These are phyloP conservation scores for Colletotrichum chlorophyti DNA, from an alignment of 2,329 filamentous ascomycete species.

Conservation along the genomic window DNA sequence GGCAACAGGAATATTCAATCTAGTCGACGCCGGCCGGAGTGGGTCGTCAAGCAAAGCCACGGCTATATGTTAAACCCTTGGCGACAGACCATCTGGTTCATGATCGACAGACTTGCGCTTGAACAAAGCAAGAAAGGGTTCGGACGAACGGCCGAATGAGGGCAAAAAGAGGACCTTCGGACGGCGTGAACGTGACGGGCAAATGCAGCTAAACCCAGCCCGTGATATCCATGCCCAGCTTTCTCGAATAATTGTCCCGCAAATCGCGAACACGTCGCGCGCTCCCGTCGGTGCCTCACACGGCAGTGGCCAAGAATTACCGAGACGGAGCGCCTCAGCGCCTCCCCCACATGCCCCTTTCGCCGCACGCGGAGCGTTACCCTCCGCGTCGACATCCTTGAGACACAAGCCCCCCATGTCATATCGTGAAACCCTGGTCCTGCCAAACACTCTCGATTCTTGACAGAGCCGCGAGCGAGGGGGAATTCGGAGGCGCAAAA, in stretches of 20 bases:
- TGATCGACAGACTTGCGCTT: not conserved
- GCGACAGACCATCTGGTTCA: not conserved
- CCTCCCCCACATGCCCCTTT: not conserved
- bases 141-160: not conserved
- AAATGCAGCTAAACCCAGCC: not conserved
- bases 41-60: not conserved
- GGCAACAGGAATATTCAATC: not conserved
- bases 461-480: not conserved
- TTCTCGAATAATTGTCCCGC: not conserved
- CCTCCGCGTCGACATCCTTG: constrained; percentile 7
- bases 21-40: constrained; percentile 3
- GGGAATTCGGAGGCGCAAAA: constrained; percentile 12
- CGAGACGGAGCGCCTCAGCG: not conserved
- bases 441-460: not conserved
- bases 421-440: not conserved
- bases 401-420: constrained; percentile 10
- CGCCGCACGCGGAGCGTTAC: constrained; percentile 13
- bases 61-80: not conserved
- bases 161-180: not conserved
- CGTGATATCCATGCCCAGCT: not conserved
- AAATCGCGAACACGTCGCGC: not conserved
- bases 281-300: not conserved
- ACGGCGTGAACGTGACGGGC: not conserved
- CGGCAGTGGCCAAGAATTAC: not conserved
- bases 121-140: not conserved